Percentiles rank a stretch among this genome's conserved stretches.
Evolutionary conservation across 176 grass and related monocot species (phyloP).

Genomic region (Calamus simplicifolius): DNA sequence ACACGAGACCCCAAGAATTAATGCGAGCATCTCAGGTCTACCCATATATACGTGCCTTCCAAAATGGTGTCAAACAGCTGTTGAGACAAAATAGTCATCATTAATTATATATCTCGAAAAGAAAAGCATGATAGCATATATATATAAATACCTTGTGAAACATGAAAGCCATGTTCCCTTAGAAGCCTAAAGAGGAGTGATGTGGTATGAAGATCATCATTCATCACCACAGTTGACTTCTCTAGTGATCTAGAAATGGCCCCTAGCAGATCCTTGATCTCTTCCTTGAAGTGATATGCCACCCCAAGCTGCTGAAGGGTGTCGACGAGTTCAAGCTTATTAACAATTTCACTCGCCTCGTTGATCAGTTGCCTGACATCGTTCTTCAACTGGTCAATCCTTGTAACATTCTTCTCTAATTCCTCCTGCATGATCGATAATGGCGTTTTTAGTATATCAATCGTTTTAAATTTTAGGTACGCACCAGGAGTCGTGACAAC

Average conservation of each 20-base stretch:
- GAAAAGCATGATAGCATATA: too few relatives aligned
- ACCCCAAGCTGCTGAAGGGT: conserved; percentile 37
- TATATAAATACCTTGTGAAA: conserved; percentile 27
- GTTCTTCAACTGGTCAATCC: not conserved
- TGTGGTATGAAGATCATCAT: conserved; percentile 16
- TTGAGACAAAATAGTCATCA: too few relatives aligned
- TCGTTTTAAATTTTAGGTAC: too few relatives aligned
- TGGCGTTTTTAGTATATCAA: too few relatives aligned
- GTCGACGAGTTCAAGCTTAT: conserved; percentile 14
- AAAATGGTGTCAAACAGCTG: too few relatives aligned
- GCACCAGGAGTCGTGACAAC: too few relatives aligned
- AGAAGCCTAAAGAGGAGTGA: conserved; percentile 35
- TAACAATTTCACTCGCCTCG: not conserved
- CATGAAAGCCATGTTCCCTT: conserved; percentile 20
- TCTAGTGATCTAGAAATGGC: conserved; percentile 4
- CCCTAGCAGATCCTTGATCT: conserved; percentile 9
- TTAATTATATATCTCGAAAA: too few relatives aligned
- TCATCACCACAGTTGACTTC: not conserved
- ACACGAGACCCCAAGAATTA: not conserved
- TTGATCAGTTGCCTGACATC: conserved; percentile 15
- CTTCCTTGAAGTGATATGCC: conserved; percentile 35
- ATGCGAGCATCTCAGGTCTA: not conserved
- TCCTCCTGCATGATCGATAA: too few relatives aligned
- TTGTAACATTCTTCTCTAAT: too few relatives aligned
- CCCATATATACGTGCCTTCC: too few relatives aligned